phyloP scores from a whole-genome alignment of 176 grass and related monocot genomes.

The Puccinellia tenuiflora region DNA sequence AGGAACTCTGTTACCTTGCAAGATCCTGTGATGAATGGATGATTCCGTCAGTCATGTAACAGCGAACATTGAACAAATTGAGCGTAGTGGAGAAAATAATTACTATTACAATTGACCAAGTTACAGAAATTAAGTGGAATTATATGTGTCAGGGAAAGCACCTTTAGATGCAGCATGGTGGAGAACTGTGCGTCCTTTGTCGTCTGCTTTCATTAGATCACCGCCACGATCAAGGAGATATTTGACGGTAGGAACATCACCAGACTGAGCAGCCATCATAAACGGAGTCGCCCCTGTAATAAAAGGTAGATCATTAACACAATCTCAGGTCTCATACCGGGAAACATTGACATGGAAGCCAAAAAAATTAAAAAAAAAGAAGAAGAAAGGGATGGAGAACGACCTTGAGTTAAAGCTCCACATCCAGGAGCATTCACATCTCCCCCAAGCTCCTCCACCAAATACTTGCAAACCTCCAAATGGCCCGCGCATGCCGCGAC shows the following conservation, averaged over 20 bases:
- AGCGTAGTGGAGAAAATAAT: neutral
- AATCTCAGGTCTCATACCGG: neutral
- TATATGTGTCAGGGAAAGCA: neutral
- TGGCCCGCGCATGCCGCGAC: neutral
- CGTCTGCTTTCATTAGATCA: constrained; percentile 28
- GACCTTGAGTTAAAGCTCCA: neutral
- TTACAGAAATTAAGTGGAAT: neutral
- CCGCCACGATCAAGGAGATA: constrained; percentile 27
- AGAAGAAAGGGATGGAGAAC: neutral
- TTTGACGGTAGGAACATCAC: constrained; percentile 23
- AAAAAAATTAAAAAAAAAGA: too few relatives aligned
- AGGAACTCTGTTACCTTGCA: constrained; percentile 27
- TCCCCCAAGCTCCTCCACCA: constrained; percentile 29
- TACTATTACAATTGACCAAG: neutral
- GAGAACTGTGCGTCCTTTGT: neutral
- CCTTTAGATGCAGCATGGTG: constrained; percentile 16
- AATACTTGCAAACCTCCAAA: constrained; percentile 34
- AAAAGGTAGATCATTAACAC: neutral
- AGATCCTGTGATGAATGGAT: neutral
- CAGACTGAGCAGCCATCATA: constrained; percentile 12
- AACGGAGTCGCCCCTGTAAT: constrained; percentile 15
- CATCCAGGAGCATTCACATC: constrained; percentile 15
- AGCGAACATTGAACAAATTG: neutral
- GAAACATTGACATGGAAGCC: neutral
- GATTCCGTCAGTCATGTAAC: neutral